Base-by-base conservation (phyloP, 2,329 filamentous ascomycete species). In the Leptographium flavum region DNA sequence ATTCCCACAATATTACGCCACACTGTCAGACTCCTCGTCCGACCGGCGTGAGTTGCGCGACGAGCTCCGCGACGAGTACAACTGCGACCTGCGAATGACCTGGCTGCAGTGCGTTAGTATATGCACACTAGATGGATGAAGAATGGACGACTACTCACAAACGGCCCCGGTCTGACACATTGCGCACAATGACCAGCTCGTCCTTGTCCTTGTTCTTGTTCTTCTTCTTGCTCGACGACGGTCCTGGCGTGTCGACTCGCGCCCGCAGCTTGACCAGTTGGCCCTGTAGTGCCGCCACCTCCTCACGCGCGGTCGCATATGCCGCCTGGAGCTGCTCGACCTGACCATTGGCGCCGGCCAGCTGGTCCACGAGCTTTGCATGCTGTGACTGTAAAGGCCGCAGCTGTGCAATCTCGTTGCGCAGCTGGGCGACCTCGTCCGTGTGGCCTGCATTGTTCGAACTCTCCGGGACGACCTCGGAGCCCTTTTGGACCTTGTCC, bases 141-240 rank as follows among this genome's bases (percentile, higher is more conserved):
- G 5, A 13, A 2, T n/a, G n/a, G n/a, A n/a, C n/a, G n/a, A n/a
- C n/a, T n/a, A 50, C 49, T 45, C 17, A 51, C 50, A 54, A 49
- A 22, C 49, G 38, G 1, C 51, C 48, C 1, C 52, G 46, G 39
- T 54, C 51, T 9, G 48, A 32, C 3, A 47, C 39, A 19, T 27
- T 50, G 32, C 52, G 45, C 9, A 54, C 52, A 39, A 54, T 44
- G 5, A 54, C 46, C 11, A 53, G 30, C 10, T 49, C 47, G 11
- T 50, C 49, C 32, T 52, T 51, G 21, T 39, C 43, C 32, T 43
- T 43, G 13, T 14, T 30, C 32, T 43, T 43, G 13, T 14, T 30
- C n/a, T 40, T 35, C 19, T 49, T 50, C 10, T 33, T 48, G 37
- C 39, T 25, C 25, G 22, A 37, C 8, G 28, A 22, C 1, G 17